These are phyloP conservation scores for Paracamarosporium sp. DNA, from an alignment of 2,329 filamentous ascomycete genomes.

Conservation along the genomic window DNA sequence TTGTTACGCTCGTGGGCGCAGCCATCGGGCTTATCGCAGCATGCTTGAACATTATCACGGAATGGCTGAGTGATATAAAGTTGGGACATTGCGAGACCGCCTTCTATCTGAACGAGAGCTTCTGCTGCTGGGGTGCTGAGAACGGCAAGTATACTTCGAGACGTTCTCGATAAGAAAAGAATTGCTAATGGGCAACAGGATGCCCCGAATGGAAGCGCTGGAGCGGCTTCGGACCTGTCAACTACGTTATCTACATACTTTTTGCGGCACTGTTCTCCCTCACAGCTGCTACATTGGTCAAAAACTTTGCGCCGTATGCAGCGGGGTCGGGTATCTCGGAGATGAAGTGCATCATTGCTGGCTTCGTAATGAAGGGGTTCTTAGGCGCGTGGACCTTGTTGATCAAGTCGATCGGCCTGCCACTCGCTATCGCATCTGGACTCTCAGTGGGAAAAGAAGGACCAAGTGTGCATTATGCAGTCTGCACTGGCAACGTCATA, in stretches of 20 bases:
- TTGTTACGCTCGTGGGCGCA: slow-evolving; percentile 90
- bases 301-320: slow-evolving; percentile 91
- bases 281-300: slow-evolving; percentile 83
- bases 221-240: slow-evolving; percentile 78
- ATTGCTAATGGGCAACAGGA: slow-evolving; percentile 55
- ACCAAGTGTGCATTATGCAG: slow-evolving; percentile 97
- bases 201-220: slow-evolving; percentile 90
- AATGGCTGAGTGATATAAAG: slow-evolving; percentile 97
- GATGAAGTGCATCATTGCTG: slow-evolving; percentile 99
- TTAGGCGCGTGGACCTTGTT: slow-evolving; percentile 87
- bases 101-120: slow-evolving; percentile 96
- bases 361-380: slow-evolving; percentile 99
- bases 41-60: slow-evolving; percentile 91
- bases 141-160: slow-evolving; percentile 60
- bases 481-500: slow-evolving; percentile 96
- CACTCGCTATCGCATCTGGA: slow-evolving; percentile 90
- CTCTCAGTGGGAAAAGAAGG: slow-evolving; percentile 97
- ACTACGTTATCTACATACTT: slow-evolving; percentile 87
- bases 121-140: slow-evolving; percentile 97
- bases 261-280: slow-evolving; percentile 86
- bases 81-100: slow-evolving; percentile 93
- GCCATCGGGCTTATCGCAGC: slow-evolving; percentile 94
- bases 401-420: slow-evolving; percentile 92
- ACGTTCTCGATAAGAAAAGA: neutral
- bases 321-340: slow-evolving; percentile 97